Base-by-base conservation (phyloP, 306 rosid species). In the Erythrophleum fordii region DNA sequence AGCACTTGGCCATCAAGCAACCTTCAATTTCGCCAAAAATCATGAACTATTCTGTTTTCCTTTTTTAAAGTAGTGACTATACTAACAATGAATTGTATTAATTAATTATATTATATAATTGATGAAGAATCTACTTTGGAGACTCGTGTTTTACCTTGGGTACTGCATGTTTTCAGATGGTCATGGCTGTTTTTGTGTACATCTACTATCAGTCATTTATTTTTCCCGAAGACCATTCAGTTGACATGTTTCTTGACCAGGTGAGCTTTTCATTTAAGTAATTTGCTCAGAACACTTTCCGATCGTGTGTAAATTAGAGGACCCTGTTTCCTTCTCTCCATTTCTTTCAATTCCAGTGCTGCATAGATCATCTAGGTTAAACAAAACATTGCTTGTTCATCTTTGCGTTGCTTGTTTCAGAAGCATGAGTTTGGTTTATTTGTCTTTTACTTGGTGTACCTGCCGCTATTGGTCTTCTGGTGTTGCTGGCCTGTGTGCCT, bases 101-200 rank as follows among this genome's bases (percentile, higher is more conserved):
- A 14, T 7, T 16, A 62, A 14, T 60, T 28, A 14, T 4, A 52
- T 49, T 75, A n/a, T 35, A 78, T 14, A 53, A 66, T 45, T 52
- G 14, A 76, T 75, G 11, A 73, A 73, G n/a, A 65, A 12, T 6
- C 23, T 34, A 65, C 8, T 65, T 35, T 35, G 18, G 48, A 65
- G 28, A 64, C 49, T 73, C 41, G 80, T 41, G 16, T 12, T 73
- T 66, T 60, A 37, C 60, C 67, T 45, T 45, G 12, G 53, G 48
- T 71, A 42, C 61, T 69, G 42, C 75, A 55, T 87, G 73, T 81
- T 67, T 85, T 77, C 86, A 96, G 99, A 93, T 96, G 99, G 99
- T 96, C 45, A 96, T 93, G 98, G 99, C 97, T 26, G 92, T 96
- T 65, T 93, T 96, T 84, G 98, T 95, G 64, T 93, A 93, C 86